Evolutionary conservation across 2,329 filamentous ascomycete species (phyloP).

Genomic region (Claviceps sp.): DNA sequence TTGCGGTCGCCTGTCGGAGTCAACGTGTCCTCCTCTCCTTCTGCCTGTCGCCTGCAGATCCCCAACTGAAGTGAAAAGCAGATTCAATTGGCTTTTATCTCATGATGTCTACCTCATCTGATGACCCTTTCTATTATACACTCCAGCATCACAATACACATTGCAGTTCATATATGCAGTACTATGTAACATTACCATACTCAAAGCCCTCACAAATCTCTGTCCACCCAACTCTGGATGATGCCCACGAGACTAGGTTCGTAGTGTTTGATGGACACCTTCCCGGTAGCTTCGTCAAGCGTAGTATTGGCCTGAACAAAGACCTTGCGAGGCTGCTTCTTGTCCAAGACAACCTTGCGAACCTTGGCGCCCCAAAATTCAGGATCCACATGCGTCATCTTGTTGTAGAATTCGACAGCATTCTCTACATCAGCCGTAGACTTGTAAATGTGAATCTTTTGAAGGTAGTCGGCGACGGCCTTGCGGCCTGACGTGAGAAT

Average conservation of each 20-base stretch:
- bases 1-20: no score
- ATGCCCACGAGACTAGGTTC: slow-evolving; percentile 69
- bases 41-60: no score
- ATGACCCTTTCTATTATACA: no score
- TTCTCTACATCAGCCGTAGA: slow-evolving; percentile 69
- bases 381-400: slow-evolving; percentile 68
- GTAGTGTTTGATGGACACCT: slow-evolving; percentile 73
- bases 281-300: slow-evolving; percentile 51
- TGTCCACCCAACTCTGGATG: slow-evolving; percentile 68
- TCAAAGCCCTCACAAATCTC: slow-evolving; percentile 26
- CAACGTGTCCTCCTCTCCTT: no score
- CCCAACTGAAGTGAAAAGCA: no score
- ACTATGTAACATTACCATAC: background rate
- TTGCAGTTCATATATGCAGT: no score
- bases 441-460: slow-evolving; percentile 89
- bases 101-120: no score
- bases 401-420: slow-evolving; percentile 67
- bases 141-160: no score
- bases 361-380: slow-evolving; percentile 77
- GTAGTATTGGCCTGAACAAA: slow-evolving; percentile 91
- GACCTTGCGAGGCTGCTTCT: slow-evolving; percentile 75
- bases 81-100: no score
- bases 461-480: slow-evolving; percentile 75
- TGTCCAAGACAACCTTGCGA: slow-evolving; percentile 58
- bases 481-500: slow-evolving; percentile 72